Percentiles rank a stretch among this genome's conserved stretches.
phyloP scores from a whole-genome alignment of 331 rosid species.

The Stylosanthes scabra region DNA sequence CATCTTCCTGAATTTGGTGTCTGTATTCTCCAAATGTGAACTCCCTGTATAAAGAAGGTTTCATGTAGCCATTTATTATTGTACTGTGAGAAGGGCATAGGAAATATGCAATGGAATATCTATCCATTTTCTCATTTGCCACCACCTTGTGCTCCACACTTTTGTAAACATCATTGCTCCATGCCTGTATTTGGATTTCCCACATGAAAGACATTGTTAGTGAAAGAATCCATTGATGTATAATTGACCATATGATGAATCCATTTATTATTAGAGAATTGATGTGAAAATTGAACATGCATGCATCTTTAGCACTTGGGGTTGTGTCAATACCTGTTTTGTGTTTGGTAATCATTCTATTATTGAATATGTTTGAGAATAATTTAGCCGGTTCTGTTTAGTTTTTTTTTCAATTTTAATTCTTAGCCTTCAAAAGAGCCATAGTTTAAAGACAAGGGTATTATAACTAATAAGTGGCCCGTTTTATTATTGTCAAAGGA shows the following conservation, averaged over 20 bases:
- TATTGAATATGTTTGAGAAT: slow-evolving; percentile 19
- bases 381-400: slow-evolving; percentile 3
- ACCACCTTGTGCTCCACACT: slow-evolving; percentile 91
- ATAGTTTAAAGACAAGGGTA: slow-evolving; percentile 23
- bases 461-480: slow-evolving; percentile 12
- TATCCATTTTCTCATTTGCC: slow-evolving; percentile 60
- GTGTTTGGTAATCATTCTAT: not conserved
- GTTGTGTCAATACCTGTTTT: slow-evolving; percentile 15
- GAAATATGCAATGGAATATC: slow-evolving; percentile 85
- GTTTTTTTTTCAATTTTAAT: slow-evolving; percentile 26
- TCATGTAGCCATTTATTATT: slow-evolving; percentile 65
- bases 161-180: slow-evolving; percentile 87
- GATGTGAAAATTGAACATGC: slow-evolving; percentile 3
- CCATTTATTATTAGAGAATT: slow-evolving; percentile 1
- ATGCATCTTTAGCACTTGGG: slow-evolving; percentile 27
- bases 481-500: slow-evolving; percentile 17
- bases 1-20: slow-evolving; percentile 75
- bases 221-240: slow-evolving; percentile 16
- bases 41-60: slow-evolving; percentile 69
- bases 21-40: slow-evolving; percentile 88
- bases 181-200: slow-evolving; percentile 61
- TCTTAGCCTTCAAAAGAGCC: slow-evolving; percentile 27
- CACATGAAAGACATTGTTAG: slow-evolving; percentile 33
- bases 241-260: not conserved
- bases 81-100: slow-evolving; percentile 87